Evolutionary conservation across 2,329 filamentous ascomycete genomes (phyloP).

Genomic region (Fusarium agapanthi): DNA sequence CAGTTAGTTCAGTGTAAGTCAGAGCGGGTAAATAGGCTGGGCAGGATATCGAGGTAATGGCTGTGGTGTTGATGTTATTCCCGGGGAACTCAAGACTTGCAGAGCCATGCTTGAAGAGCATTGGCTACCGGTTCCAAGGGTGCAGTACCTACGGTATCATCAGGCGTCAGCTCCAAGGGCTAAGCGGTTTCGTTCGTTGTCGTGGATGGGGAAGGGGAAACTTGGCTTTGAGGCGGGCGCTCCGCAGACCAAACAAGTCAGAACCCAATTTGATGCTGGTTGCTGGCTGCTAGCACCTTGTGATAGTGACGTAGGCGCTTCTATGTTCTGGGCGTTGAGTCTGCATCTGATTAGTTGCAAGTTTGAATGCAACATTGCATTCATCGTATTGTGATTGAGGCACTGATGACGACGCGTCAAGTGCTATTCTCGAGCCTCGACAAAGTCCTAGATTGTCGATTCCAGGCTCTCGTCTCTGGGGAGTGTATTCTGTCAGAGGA

Average conservation of each 20-base stretch:
- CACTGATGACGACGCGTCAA: constrained; percentile 3
- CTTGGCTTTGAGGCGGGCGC: constrained; percentile 29
- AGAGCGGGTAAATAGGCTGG: constrained; percentile 5
- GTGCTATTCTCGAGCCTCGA: neutral
- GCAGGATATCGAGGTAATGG: neutral
- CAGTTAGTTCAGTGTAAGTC: neutral
- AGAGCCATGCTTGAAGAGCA: neutral
- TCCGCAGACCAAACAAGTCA: constrained; percentile 28
- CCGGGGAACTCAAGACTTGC: neutral
- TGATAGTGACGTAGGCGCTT: constrained; percentile 24
- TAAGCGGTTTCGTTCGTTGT: neutral
- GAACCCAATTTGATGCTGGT: constrained; percentile 30
- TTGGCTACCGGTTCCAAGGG: neutral
- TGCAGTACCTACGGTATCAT: neutral
- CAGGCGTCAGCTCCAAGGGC: neutral
- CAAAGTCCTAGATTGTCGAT: neutral
- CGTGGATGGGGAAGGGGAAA: constrained; percentile 8
- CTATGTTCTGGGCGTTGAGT: neutral
- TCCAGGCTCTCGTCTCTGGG: neutral
- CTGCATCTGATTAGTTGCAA: neutral
- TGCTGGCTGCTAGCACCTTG: constrained; percentile 1
- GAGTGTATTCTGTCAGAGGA: neutral
- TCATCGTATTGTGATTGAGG: neutral
- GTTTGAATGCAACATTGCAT: constrained; percentile 30
- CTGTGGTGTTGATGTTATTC: constrained; percentile 6